These are phyloP conservation scores for Fraxinus greggii DNA, from an alignment of 305 asterid species.

Conservation along the genomic window DNA sequence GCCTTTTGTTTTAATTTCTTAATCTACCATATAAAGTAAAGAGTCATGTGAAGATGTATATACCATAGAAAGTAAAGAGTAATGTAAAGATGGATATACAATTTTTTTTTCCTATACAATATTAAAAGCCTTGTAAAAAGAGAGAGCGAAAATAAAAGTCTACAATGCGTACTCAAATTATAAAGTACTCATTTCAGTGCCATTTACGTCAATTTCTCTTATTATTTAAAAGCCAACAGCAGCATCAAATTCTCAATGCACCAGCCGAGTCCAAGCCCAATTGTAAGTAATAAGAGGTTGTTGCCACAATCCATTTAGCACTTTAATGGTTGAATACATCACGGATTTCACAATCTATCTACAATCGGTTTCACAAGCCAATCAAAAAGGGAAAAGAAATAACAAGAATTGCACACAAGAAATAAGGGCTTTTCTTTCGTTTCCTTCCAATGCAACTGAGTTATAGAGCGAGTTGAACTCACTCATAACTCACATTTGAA, in stretches of 20 bases:
- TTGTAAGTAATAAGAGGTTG: background rate
- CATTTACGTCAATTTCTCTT: background rate
- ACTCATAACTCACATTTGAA: conserved; percentile 29
- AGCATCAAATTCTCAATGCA: background rate
- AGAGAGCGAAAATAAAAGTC: background rate
- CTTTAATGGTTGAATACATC: background rate
- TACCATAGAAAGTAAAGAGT: too few relatives aligned
- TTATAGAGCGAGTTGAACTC: conserved; percentile 37
- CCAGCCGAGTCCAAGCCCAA: background rate
- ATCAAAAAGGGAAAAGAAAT: background rate
- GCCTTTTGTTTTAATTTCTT: too few relatives aligned
- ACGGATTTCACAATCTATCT: background rate
- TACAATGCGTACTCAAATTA: background rate
- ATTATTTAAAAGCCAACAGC: background rate
- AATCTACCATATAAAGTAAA: too few relatives aligned
- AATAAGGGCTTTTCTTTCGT: background rate
- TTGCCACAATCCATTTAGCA: background rate
- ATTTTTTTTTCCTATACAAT: too few relatives aligned
- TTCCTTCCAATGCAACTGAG: conserved; percentile 32
- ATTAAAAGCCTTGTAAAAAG: too few relatives aligned
- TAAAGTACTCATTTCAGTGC: background rate
- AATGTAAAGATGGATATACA: too few relatives aligned
- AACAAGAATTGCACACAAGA: background rate
- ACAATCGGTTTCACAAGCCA: background rate
- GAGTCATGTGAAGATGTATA: too few relatives aligned